A percentile compares a stretch with the other conserved stretches of the same genome.
phyloP scores from a whole-genome alignment of 805 yeast species.

The Metschnikowia aberdeeniae region DNA sequence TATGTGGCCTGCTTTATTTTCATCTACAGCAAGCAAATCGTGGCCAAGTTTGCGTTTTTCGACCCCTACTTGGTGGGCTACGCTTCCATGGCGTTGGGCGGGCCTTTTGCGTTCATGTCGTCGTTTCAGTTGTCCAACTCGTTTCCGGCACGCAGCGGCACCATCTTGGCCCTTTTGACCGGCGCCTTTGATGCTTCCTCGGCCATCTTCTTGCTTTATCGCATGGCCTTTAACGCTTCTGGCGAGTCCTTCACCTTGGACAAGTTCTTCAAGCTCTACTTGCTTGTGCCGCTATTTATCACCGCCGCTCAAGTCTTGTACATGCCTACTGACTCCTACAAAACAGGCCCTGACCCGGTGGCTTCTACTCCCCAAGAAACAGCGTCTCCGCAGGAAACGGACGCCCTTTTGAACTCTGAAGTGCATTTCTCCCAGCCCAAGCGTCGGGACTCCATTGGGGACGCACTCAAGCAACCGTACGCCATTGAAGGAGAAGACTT shows the following conservation, averaged over 20 bases:
- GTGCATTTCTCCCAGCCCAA: conserved; percentile 1
- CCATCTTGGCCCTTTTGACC: conserved; percentile 49
- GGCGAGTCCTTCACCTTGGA: conserved; percentile 35
- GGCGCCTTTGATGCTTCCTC: conserved; percentile 60
- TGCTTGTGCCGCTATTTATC: conserved; percentile 48
- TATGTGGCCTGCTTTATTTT: conserved; percentile 44
- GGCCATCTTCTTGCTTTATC: conserved; percentile 50
- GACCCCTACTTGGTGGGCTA: conserved; percentile 55
- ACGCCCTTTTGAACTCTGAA: conserved; percentile 22
- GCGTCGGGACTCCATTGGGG: conserved; percentile 53
- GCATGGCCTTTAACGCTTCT: conserved; percentile 33
- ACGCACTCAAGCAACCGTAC: conserved; percentile 51
- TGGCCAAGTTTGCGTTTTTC: conserved; percentile 19
- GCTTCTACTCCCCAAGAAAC: background rate
- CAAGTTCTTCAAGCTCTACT: conserved; percentile 44
- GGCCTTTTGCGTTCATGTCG: conserved; percentile 54
- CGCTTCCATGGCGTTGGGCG: conserved; percentile 52
- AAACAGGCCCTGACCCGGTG: conserved; percentile 29
- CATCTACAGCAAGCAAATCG: conserved; percentile 33
- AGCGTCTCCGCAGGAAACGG: conserved; percentile 16
- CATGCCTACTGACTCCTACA: conserved; percentile 51
- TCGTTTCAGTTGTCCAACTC: conserved; percentile 55
- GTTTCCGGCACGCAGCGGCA: conserved; percentile 51
- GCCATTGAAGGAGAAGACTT: conserved; percentile 46
- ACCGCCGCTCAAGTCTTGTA: conserved; percentile 40